Evolutionary conservation across 208 protist species (phyloP), one percentile per base, ranked within the genome.

Genomic region (Acanthamoeba triangularis): DNA sequence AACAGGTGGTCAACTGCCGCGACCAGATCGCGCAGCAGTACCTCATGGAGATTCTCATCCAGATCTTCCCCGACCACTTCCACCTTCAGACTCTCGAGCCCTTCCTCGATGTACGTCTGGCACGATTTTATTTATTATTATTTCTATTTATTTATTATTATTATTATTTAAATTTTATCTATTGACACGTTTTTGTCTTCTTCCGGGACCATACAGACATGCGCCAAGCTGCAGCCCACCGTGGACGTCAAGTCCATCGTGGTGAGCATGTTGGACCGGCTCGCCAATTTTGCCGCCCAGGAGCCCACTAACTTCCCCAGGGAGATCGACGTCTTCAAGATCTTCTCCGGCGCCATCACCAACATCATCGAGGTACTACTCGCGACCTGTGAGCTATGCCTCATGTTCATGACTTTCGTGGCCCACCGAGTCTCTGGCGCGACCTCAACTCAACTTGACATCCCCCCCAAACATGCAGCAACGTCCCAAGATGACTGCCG

Each of bases 11-110:
- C 47, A 98, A 97, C 72, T 99, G 99, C 97, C 98, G 98, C 69
- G 99, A 99, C 95, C 97, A 98, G 20, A 98, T 99, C 72, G 99
- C 99, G 2, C 99, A 99, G 98, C 98, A 99, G 97, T 99, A 99
- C 97, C 97, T 99, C 37, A 99, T 99, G 97, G 99, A 99, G 94
- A 98, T 99, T 78, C 97, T 99, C 69, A 99, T 99, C 69, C 99
- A 99, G 97, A 99, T 99, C 10, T 99, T 99, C 96, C 99, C 99
- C 1, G 99, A 99, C 96, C 99, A 99, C 87, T 99, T 99, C 94
- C 99, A 99, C 96, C 98, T 99, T 5, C 96, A 95, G 37, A 99
- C 99, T 14, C 97, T 99, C 0, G 95, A 98, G 80, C 84, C 97
- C 44, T 69, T 90, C 59, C 84, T 90, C 59, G 84, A 90, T 13